Percentiles rank a stretch among this genome's conserved stretches.
These are phyloP conservation scores for Metschnikowia proteae DNA, from an alignment of 805 yeast species.

Conservation along the genomic window DNA sequence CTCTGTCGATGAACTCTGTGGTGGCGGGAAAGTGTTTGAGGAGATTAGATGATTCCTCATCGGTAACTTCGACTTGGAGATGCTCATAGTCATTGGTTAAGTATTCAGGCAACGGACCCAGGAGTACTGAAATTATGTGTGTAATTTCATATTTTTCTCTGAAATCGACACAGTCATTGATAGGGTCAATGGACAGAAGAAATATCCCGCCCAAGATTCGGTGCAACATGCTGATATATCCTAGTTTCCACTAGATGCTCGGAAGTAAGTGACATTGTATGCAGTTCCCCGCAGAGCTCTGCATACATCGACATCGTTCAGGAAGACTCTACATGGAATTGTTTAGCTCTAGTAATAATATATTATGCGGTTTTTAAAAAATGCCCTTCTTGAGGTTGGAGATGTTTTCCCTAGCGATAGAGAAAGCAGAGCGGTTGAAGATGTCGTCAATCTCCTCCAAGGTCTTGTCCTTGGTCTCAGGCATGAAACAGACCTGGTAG, in stretches of 20 bases:
- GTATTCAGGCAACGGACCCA: slow-evolving; percentile 55
- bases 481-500: slow-evolving; percentile 56
- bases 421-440: slow-evolving; percentile 46
- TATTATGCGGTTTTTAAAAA: slow-evolving; percentile 4
- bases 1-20: slow-evolving; percentile 63
- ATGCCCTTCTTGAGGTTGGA: slow-evolving; percentile 25
- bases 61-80: slow-evolving; percentile 68
- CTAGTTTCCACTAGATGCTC: neutral
- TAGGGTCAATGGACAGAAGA: slow-evolving; percentile 68
- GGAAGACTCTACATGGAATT: no score
- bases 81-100: slow-evolving; percentile 46
- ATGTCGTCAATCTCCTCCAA: slow-evolving; percentile 69
- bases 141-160: slow-evolving; percentile 53
- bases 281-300: neutral
- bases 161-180: slow-evolving; percentile 45
- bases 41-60: slow-evolving; percentile 64
- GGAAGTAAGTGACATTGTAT: neutral
- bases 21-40: slow-evolving; percentile 57
- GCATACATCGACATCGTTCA: neutral
- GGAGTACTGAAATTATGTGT: slow-evolving; percentile 67
- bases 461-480: slow-evolving; percentile 68
- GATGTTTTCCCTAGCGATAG: slow-evolving; percentile 34
- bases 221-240: slow-evolving; percentile 20
- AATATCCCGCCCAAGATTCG: slow-evolving; percentile 79
- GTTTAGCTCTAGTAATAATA: neutral